Evolutionary conservation across 768 basidiomycete genomes (phyloP), one percentile per base, ranked within the genome.

Genomic region (Cubamyces sp.): DNA sequence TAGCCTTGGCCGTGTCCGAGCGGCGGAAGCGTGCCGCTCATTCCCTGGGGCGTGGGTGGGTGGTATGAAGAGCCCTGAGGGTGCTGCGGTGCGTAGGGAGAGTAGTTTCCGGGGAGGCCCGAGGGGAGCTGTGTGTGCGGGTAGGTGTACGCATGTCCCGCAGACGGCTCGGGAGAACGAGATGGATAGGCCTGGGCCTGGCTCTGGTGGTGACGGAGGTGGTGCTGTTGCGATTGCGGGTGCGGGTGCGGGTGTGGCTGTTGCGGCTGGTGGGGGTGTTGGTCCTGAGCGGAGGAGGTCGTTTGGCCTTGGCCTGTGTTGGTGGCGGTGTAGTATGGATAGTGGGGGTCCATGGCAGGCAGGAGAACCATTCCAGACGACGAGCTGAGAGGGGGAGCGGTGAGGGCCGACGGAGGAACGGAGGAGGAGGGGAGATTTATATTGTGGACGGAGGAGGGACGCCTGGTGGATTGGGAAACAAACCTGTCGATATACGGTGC

Each of bases 401-500:
- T 34, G 57, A 21, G 58, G 34, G 47, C 57, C 3, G 46, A 12
- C 26, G 25, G 51, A 41, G 48, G 23, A 1, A n/a, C 40, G 49
- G 41, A 26, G n/a, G 48, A 48, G 50, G 28, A 14, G 49, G 41
- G 15, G 14, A 42, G 47, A 64, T 64, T 65, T 63, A 63, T 67
- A 58, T 39, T 46, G 54, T 21, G 30, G 25, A 53, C 18, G 43
- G 51, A 51, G 49, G 65, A 42, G 50, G 46, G 25, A 26, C 57
- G 67, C 52, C 48, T 55, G 61, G 23, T 60, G n/a, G 26, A 55
- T 47, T 46, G 18, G 57, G 57, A 39, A 60, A 54, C 39, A 54
- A 59, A 43, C 54, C 63, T 64, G 57, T 64, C 58, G 48, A 56
- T 34, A 41, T 56, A 59, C 63, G 61, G 54, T 60, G 58, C 54